These are phyloP conservation scores for Jacaranda mimosifolia DNA, from an alignment of 257 asterid species.

Conservation along the genomic window DNA sequence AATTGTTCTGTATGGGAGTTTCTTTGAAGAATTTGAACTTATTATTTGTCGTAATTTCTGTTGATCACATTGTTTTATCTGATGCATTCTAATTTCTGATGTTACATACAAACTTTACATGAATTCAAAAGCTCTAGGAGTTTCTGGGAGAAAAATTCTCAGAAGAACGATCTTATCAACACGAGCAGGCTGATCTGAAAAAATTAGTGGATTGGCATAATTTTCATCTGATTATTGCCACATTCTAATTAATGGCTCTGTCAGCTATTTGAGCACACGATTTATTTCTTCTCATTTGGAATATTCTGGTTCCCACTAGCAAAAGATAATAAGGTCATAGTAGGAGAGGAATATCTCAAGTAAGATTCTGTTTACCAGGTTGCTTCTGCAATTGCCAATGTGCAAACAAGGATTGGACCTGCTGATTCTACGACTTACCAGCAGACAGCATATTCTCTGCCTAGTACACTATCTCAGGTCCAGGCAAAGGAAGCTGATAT, in stretches of 20 bases:
- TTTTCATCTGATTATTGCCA: not conserved
- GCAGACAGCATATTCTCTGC: slow-evolving; percentile 55
- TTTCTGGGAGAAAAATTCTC: not conserved
- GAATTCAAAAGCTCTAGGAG: not conserved
- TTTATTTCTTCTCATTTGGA: not conserved
- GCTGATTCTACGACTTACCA: slow-evolving; percentile 51
- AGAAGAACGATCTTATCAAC: not conserved
- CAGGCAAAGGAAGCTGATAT: slow-evolving; percentile 94
- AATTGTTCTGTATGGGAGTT: not conserved
- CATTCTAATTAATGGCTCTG: not conserved
- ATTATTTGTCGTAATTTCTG: slow-evolving; percentile 1
- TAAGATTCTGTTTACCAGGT: slow-evolving; percentile 54
- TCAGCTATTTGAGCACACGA: slow-evolving; percentile 21
- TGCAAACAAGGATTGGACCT: slow-evolving; percentile 48
- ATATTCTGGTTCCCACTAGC: not conserved
- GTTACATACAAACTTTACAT: not conserved
- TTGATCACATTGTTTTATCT: slow-evolving; percentile 15
- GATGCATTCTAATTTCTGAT: slow-evolving; percentile 22
- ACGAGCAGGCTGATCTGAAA: not conserved
- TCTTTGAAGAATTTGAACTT: slow-evolving; percentile 2
- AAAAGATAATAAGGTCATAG: slow-evolving; percentile 1
- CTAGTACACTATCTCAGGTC: slow-evolving; percentile 53
- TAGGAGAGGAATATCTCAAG: slow-evolving; percentile 32
- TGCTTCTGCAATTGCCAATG: slow-evolving; percentile 56
- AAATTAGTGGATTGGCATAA: not conserved